phyloP scores from a whole-genome alignment of 2,329 filamentous ascomycete species.

The Eutypella sp. region DNA sequence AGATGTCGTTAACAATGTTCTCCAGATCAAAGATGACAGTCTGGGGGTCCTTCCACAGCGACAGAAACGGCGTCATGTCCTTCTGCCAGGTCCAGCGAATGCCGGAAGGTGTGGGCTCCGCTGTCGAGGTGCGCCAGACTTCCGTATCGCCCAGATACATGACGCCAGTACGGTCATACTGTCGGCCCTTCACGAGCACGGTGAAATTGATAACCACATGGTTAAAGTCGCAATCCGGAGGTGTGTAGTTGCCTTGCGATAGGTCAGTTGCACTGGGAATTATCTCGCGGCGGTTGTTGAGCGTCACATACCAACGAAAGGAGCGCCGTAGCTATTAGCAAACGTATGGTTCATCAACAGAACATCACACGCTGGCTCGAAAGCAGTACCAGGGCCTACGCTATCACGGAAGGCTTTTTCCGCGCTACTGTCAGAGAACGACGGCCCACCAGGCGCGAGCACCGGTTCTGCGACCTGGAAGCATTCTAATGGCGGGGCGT shows the following conservation, averaged over 20 bases:
- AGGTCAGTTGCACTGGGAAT: slow-evolving; percentile 4
- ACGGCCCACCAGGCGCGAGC: slow-evolving; percentile 41
- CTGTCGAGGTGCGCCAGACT: slow-evolving; percentile 79
- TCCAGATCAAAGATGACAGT: slow-evolving; percentile 76
- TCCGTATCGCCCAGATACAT: slow-evolving; percentile 76
- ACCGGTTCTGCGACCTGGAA: slow-evolving; percentile 68
- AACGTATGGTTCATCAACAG: slow-evolving; percentile 69
- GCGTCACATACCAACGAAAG: slow-evolving; percentile 66
- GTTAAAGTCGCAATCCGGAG: slow-evolving; percentile 67
- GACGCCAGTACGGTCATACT: slow-evolving; percentile 70
- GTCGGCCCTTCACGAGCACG: slow-evolving; percentile 63
- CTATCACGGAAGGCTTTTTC: slow-evolving; percentile 10
- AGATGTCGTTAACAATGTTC: slow-evolving; percentile 65
- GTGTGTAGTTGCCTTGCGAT: slow-evolving; percentile 56
- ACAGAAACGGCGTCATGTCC: slow-evolving; percentile 68
- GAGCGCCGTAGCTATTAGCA: slow-evolving; percentile 65
- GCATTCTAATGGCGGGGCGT: slow-evolving; percentile 45
- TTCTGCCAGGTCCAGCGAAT: slow-evolving; percentile 75
- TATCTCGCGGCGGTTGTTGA: not conserved
- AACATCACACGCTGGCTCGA: slow-evolving; percentile 40
- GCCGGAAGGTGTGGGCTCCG: slow-evolving; percentile 64
- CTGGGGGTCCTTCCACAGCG: slow-evolving; percentile 64
- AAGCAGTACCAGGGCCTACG: slow-evolving; percentile 16
- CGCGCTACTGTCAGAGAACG: slow-evolving; percentile 17
- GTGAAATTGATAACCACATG: slow-evolving; percentile 73